phyloP scores from a whole-genome alignment of 225 moss, liverwort and hornwort species.

The Antitrichia curtipendula region DNA sequence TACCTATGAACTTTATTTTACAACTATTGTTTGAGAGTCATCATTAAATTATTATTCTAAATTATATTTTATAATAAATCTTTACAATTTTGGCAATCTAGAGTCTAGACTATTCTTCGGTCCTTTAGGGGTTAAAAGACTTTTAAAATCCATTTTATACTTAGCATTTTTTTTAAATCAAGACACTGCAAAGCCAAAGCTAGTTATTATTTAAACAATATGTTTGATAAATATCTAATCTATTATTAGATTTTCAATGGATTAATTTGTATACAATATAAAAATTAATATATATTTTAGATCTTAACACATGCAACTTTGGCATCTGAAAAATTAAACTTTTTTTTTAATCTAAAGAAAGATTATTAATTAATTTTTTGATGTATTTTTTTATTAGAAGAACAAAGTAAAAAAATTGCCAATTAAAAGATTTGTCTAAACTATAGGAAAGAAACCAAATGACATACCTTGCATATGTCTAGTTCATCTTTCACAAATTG shows the following conservation, averaged over 20 bases:
- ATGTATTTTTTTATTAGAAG: neutral
- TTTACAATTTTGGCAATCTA: neutral
- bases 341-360: too few relatives aligned
- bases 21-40: neutral
- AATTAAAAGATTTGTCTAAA: neutral
- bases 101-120: neutral
- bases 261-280: neutral
- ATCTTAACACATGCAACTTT: neutral
- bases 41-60: neutral
- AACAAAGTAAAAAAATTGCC: neutral
- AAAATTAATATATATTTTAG: neutral
- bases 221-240: accelerated
- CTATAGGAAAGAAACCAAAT: neutral
- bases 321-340: too few relatives aligned
- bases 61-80: neutral
- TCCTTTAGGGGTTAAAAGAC: too few relatives aligned
- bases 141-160: accelerated
- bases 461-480: neutral
- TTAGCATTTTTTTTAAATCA: neutral
- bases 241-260: neutral
- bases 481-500: neutral
- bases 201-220: too few relatives aligned
- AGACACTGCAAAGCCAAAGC: neutral
- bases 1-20: neutral
- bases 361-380: neutral